A percentile compares a stretch with the other conserved stretches of the same genome.
Conservation (phyloP, 495 filamentous ascomycete genomes). For the Durotheca rogersii region DNA sequence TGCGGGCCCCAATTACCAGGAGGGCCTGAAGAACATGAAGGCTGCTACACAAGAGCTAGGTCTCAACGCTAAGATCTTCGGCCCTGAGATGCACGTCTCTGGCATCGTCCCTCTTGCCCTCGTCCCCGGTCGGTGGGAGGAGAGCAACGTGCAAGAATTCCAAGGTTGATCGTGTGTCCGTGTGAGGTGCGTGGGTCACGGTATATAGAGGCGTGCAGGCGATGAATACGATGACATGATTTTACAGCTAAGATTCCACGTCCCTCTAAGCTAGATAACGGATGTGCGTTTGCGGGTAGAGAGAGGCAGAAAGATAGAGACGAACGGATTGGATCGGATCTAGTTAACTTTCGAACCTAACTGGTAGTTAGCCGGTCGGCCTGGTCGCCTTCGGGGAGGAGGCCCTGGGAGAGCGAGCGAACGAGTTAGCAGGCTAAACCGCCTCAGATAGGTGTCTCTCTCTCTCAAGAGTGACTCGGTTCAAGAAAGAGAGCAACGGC, state of each 20-base stretch:
- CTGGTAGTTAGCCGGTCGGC: too few species aligned
- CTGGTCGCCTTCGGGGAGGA: too few species aligned
- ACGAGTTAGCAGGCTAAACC: too few species aligned
- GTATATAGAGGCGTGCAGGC: constrained; percentile 19
- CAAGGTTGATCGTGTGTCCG: constrained; percentile 42
- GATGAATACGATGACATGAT: constrained; percentile 14
- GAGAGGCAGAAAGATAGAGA: too few species aligned
- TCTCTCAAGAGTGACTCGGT: too few species aligned
- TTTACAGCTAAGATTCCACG: constrained; percentile 12
- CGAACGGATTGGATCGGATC: too few species aligned
- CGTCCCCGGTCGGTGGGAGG: constrained; percentile 55
- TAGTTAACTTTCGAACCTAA: constrained; percentile 27
- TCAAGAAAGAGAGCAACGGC: too few species aligned
- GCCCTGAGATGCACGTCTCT: constrained; percentile 88
- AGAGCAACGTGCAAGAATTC: constrained; percentile 57
- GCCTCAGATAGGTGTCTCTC: too few species aligned
- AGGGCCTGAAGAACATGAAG: constrained; percentile 99
- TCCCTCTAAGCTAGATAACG: too few species aligned
- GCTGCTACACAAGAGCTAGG: constrained; percentile 88
- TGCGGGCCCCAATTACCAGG: constrained; percentile 99
- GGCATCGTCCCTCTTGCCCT: constrained; percentile 66
- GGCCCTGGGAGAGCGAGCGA: too few species aligned
- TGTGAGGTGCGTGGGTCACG: constrained; percentile 7
- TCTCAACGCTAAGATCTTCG: constrained; percentile 93
- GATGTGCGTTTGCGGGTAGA: constrained; percentile 21